Percentiles rank a stretch among this genome's conserved stretches.
phyloP scores from a whole-genome alignment of 805 yeast species.

The Tetrapisispora pingtungensis region DNA sequence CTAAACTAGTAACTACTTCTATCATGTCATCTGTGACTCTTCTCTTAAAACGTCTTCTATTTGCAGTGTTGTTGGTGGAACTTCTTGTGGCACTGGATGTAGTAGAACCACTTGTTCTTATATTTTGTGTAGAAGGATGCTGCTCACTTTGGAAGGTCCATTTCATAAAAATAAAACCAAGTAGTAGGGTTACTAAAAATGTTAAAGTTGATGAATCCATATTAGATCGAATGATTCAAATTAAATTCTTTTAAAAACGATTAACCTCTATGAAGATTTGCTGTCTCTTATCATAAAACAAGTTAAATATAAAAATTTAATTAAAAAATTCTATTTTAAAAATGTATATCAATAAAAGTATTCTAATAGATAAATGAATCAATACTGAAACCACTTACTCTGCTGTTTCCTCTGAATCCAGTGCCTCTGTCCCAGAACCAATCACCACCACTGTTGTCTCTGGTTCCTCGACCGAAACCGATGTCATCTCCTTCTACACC shows the following conservation, averaged over 20 bases:
- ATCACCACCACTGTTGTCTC: neutral
- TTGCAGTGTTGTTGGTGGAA: conserved; percentile 1
- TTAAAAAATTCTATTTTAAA: too few relatives aligned
- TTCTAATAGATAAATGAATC: too few relatives aligned
- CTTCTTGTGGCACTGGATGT: conserved; percentile 3
- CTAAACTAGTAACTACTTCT: conserved; percentile 73
- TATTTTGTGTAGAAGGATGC: conserved; percentile 28
- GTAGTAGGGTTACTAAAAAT: conserved; percentile 17
- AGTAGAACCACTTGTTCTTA: neutral
- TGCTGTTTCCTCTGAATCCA: neutral
- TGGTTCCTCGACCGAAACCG: neutral
- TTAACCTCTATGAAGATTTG: too few relatives aligned
- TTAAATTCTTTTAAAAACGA: too few relatives aligned
- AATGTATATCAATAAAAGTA: too few relatives aligned
- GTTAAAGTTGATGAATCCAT: conserved; percentile 7
- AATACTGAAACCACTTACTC: neutral
- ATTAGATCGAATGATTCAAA: neutral
- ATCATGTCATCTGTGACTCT: conserved; percentile 63
- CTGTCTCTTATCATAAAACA: too few relatives aligned
- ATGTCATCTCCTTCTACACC: neutral
- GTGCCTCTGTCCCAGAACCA: neutral
- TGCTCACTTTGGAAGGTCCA: conserved; percentile 59
- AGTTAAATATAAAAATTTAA: too few relatives aligned
- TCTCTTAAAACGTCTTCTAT: conserved; percentile 28
- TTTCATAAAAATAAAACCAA: conserved; percentile 50